Evolutionary conservation across 306 rosid genomes (phyloP).

Genomic region (Fragaria nilgerrensis): DNA sequence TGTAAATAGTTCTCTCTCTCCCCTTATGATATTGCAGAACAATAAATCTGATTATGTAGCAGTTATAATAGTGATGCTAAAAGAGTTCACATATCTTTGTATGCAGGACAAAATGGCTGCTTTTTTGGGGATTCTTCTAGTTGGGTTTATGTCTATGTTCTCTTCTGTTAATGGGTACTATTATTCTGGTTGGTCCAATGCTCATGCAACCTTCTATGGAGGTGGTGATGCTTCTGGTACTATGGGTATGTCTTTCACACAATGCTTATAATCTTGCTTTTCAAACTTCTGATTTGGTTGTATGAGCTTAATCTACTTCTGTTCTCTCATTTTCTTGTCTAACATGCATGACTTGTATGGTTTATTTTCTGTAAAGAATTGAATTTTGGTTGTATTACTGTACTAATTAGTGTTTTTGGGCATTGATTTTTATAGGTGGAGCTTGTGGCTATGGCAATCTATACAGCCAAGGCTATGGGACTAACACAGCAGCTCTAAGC

Average conservation of each 20-base stretch:
- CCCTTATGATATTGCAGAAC: not conserved
- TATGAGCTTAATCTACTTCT: not conserved
- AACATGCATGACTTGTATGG: not conserved
- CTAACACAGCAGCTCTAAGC: conserved; percentile 81
- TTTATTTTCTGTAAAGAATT: not conserved
- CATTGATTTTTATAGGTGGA: conserved; percentile 44
- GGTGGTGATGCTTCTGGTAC: conserved; percentile 90
- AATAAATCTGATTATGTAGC: not conserved
- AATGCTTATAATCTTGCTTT: not conserved
- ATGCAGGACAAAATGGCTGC: conserved; percentile 56
- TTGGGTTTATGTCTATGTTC: conserved; percentile 38
- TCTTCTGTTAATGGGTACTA: conserved; percentile 44
- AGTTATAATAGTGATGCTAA: not conserved
- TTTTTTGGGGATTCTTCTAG: conserved; percentile 35
- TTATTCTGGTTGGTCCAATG: conserved; percentile 64
- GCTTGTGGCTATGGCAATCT: conserved; percentile 89
- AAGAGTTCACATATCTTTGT: conserved; percentile 5
- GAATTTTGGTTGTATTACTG: not conserved
- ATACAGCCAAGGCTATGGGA: conserved; percentile 76
- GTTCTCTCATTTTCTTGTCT: not conserved
- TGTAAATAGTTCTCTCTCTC: conserved; percentile 25
- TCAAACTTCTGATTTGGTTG: not conserved
- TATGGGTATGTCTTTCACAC: conserved; percentile 50
- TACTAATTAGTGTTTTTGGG: not conserved
- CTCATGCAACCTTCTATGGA: conserved; percentile 88